A percentile compares a stretch with the other conserved stretches of the same genome.
Evolutionary conservation across 352 stramenopile genomes (phyloP).

Genomic region (Phytophthora quininea): DNA sequence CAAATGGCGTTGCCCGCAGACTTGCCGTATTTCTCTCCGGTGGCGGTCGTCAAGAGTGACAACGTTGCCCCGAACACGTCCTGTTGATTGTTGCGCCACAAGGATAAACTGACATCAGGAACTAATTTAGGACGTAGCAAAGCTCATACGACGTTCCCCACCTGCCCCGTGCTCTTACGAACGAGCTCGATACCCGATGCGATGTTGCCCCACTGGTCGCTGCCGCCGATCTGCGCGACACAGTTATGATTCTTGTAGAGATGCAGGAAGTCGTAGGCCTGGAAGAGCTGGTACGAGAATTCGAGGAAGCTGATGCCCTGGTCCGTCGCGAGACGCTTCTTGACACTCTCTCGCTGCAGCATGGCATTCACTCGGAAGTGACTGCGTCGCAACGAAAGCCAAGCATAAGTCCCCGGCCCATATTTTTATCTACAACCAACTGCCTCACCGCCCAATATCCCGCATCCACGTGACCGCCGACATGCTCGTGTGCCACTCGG

Average conservation of each 20-base stretch:
- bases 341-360: constrained; percentile 98
- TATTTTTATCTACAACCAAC: too few species aligned
- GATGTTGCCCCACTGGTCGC: constrained; percentile 99
- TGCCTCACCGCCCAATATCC: constrained; percentile 89
- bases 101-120: constrained; percentile 2
- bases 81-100: constrained; percentile 27
- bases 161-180: constrained; percentile 83
- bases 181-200: constrained; percentile 96
- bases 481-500: constrained; percentile 96
- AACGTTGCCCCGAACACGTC: constrained; percentile 96
- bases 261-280: constrained; percentile 99
- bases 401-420: background rate
- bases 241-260: constrained; percentile 92
- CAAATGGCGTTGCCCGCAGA: constrained; percentile 98
- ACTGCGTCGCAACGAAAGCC: constrained; percentile 23
- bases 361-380: constrained; percentile 99
- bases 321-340: constrained; percentile 94
- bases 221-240: constrained; percentile 97
- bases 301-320: constrained; percentile 98
- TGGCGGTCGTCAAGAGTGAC: constrained; percentile 96
- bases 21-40: constrained; percentile 99
- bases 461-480: constrained; percentile 97
- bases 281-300: constrained; percentile 99
- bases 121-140: background rate
- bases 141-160: constrained; percentile 30